Base-by-base conservation (phyloP, 1,139 yeast genomes). In the Scheffersomyces cryptocercus region DNA sequence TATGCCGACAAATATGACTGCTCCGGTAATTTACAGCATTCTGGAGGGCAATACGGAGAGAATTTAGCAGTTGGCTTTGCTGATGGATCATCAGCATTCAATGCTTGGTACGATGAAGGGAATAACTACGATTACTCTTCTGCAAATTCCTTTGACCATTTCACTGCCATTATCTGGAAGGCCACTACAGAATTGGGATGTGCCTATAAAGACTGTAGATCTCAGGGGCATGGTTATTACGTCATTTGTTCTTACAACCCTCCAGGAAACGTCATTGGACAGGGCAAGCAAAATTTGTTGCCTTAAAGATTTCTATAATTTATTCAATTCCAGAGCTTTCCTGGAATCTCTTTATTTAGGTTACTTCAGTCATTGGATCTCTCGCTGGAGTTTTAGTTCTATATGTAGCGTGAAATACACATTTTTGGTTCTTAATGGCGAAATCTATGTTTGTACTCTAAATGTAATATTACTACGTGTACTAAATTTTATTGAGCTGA, bases 161-260 rank as follows among this genome's bases (percentile, higher is more conserved):
- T 84, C 67, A 83, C 89, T 11, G 88, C 84, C 62, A 58, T 84
- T 39, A 76, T 84, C n/a, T 84, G 90, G 90, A 76, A 76, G 50
- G 52, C 71, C 6, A 65, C 84, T 35, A 62, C 78, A 26, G 62
- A 74, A 48, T 62, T 84, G 34, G 89, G 89, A 31, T 84, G 90
- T 69, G 87, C 84, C 41, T 53, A 53, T 49, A 69, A 65, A 52
- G 59, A 62, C 45, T 73, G 78, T 58, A 71, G 75, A 26, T 57
- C 63, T 10, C 59, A 69, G 46, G 62, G 62, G 56, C 75, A 73
- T 68, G 79, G 80, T n/a, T 66, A 67, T 49, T 79, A 79, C 56
- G 67, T 78, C 24, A 73, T 79, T 38, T 81, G 85, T 53, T 75
- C 75, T 37, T 81, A 80, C 56, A 67, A 67, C 53, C 72, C 79